Conservation (phyloP, 306 rosid genomes). For the Quercus glauca region DNA sequence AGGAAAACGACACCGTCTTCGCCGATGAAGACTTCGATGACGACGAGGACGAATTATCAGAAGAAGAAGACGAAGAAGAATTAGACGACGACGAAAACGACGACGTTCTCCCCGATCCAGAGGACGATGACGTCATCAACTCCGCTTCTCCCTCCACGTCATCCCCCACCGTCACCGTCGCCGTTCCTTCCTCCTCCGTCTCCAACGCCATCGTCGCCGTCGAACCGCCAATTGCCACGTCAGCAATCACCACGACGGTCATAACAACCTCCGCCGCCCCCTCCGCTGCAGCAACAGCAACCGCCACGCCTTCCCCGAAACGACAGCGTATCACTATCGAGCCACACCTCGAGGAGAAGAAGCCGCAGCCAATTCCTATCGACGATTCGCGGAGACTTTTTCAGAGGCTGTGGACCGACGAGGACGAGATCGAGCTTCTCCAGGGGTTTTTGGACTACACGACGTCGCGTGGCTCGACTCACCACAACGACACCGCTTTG, state of each 20-base stretch:
- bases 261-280: slow-evolving; percentile 22
- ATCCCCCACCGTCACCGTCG: slow-evolving; percentile 41
- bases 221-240: slow-evolving; percentile 17
- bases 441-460: slow-evolving; percentile 64
- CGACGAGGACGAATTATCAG: slow-evolving; percentile 55
- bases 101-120: slow-evolving; percentile 34
- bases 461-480: slow-evolving; percentile 34
- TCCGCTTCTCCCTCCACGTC: slow-evolving; percentile 39
- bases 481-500: slow-evolving; percentile 42
- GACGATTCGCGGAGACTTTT: slow-evolving; percentile 52
- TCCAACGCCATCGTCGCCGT: slow-evolving; percentile 24
- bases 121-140: slow-evolving; percentile 35
- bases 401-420: slow-evolving; percentile 70
- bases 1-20: slow-evolving; percentile 67
- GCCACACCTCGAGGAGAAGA: slow-evolving; percentile 39
- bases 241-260: slow-evolving; percentile 3
- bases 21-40: slow-evolving; percentile 68
- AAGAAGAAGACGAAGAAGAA: slow-evolving; percentile 47
- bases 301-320: slow-evolving; percentile 26
- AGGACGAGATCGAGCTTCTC: slow-evolving; percentile 73
- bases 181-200: slow-evolving; percentile 29
- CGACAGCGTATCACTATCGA: slow-evolving; percentile 36
- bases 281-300: background rate
- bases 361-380: slow-evolving; percentile 15
- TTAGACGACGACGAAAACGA: slow-evolving; percentile 41